Conservation (phyloP, 345 rosid species). For the Noccaea bulbosa region DNA sequence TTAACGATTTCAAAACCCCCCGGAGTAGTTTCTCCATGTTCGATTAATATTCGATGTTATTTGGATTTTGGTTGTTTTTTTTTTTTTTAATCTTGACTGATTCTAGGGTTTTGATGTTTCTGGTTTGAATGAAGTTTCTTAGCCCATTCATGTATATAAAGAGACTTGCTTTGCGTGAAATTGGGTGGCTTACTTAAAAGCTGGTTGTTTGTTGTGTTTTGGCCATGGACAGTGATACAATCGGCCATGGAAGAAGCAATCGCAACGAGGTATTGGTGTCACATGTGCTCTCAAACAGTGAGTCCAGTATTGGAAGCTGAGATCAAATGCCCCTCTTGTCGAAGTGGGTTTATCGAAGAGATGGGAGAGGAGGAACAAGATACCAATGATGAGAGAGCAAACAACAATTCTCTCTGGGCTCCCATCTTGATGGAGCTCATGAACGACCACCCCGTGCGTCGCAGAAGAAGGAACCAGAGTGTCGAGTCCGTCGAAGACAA, state of each 20-base stretch:
- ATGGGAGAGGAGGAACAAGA: slow-evolving; percentile 39
- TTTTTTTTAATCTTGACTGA: background rate
- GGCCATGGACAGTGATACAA: slow-evolving; percentile 6
- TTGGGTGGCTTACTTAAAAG: background rate
- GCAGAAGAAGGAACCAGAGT: slow-evolving; percentile 56
- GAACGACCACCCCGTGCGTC: slow-evolving; percentile 52
- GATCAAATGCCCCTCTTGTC: slow-evolving; percentile 65
- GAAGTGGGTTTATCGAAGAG: slow-evolving; percentile 62
- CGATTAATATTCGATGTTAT: background rate
- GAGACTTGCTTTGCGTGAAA: background rate
- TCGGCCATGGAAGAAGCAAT: slow-evolving; percentile 37
- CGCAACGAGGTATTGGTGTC: slow-evolving; percentile 46
- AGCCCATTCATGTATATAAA: background rate
- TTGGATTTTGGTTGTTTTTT: slow-evolving; percentile 3
- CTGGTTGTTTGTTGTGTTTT: background rate
- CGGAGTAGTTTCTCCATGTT: background rate
- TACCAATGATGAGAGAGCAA: slow-evolving; percentile 29
- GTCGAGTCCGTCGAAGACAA: slow-evolving; percentile 38
- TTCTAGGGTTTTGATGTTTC: slow-evolving; percentile 20
- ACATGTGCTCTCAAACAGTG: slow-evolving; percentile 61
- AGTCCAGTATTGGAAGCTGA: slow-evolving; percentile 52
- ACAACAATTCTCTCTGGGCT: slow-evolving; percentile 59
- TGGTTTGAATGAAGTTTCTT: too few relatives aligned
- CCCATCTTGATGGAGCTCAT: slow-evolving; percentile 81
- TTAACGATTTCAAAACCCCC: background rate